Conservation (phyloP, 202 grass and related monocot genomes). For the Eragrostis tef region DNA sequence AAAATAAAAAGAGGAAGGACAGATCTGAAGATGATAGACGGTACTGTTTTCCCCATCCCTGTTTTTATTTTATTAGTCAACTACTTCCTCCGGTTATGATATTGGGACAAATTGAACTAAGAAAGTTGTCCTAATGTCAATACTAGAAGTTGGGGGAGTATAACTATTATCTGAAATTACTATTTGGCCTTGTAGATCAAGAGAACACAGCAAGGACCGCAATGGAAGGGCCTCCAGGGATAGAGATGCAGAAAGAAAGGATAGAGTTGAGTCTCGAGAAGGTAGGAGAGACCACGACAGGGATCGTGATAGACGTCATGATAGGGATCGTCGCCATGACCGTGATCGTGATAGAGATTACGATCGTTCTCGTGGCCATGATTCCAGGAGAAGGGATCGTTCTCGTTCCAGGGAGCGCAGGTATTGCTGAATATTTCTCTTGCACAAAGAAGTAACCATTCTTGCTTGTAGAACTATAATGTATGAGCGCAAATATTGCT, state of each 20-base stretch:
- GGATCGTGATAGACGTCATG: conserved; percentile 69
- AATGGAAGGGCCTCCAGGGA: conserved; percentile 63
- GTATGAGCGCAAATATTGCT: not conserved
- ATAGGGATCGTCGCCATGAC: conserved; percentile 65
- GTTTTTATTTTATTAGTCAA: not conserved
- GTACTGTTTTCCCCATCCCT: conserved; percentile 46
- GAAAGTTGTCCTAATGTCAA: not conserved
- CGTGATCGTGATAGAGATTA: conserved; percentile 78
- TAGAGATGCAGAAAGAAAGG: conserved; percentile 57
- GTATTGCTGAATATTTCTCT: conserved; percentile 48
- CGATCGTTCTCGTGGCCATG: conserved; percentile 59
- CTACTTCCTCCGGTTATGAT: not conserved
- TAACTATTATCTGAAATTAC: conserved; percentile 17
- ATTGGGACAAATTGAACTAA: not conserved
- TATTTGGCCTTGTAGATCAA: conserved; percentile 57
- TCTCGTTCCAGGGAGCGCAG: conserved; percentile 80
- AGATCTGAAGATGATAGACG: conserved; percentile 68
- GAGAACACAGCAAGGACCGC: conserved; percentile 74
- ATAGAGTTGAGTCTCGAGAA: conserved; percentile 57
- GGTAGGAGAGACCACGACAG: conserved; percentile 74
- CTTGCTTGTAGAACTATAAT: not conserved
- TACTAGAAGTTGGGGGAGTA: not conserved
- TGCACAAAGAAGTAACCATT: not conserved
- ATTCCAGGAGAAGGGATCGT: conserved; percentile 68
- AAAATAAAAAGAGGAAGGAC: conserved; percentile 66